Base-by-base conservation (phyloP, 768 basidiomycete species). In the Agrocybe chaxingu region DNA sequence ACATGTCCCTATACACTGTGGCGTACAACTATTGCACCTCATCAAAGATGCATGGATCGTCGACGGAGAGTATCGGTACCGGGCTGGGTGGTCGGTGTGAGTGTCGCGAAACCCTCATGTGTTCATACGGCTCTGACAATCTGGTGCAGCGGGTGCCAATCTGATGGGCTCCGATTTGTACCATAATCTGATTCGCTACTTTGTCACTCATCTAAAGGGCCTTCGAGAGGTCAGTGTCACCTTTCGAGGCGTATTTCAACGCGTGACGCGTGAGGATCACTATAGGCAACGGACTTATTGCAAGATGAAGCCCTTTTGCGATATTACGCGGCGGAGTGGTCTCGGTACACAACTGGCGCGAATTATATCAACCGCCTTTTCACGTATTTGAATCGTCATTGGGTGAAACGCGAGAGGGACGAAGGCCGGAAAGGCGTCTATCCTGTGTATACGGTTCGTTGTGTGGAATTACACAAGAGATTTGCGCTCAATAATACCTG, bases 11-110 rank as follows among this genome's bases (percentile, higher is more conserved):
- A 39, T 83, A 98, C 70, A 96, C 94, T 18, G 91, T 93, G 46
- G 89, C 92, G 7, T 98, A 99, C 77, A 98, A 98, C 74, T 98
- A 96, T 67, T 99, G 97, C 65, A 98, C 92, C 24, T 89, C 88
- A 29, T 89, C 88, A 3, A 86, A 85, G 67, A 87, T 87, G 84
- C 81, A 79, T 60, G 75, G 73, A 37, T 58, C 68, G 7, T 62
- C 71, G 38, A 61, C 70, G 45, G 78, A 78, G 50, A 63, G 70
- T 29, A 70, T 74, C 61, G 78, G 70, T 29, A 70, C 74, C 62
- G 78, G 68, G 42, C 76, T 84, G 57, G 80, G 82, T 54, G 85
- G 81, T 58, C 77, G 87, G 63, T 83, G 87, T 89, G 62, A 71
- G 85, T 77, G 13, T 69, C 32, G 29, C 19, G 38, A 13, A 31